phyloP scores from a whole-genome alignment of 495 filamentous ascomycete genomes.

The Penicillium canescens region DNA sequence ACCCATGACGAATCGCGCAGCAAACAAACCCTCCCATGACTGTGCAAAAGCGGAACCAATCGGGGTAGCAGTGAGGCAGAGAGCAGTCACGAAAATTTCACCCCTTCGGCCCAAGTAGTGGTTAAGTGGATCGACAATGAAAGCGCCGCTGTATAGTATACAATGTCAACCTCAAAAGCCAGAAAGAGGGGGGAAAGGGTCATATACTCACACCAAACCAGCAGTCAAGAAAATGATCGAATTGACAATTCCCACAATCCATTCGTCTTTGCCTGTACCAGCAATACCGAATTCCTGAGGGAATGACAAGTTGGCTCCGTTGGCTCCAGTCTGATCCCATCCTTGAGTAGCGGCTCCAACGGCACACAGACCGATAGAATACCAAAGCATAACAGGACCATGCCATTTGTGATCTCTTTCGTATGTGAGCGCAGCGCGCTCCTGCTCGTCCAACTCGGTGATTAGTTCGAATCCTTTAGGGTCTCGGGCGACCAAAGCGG shows the following conservation, averaged over 20 bases:
- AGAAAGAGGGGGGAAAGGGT: not conserved
- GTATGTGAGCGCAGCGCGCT: constrained; percentile 23
- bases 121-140: constrained; percentile 55
- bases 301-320: constrained; percentile 65
- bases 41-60: constrained; percentile 53
- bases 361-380: constrained; percentile 33
- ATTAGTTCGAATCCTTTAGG: constrained; percentile 16
- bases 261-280: constrained; percentile 42
- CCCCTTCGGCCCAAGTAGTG: constrained; percentile 55
- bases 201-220: constrained; percentile 38
- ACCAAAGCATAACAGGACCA: constrained; percentile 34
- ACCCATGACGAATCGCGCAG: constrained; percentile 56
- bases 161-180: constrained; percentile 12
- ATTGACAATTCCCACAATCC: constrained; percentile 63
- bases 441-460: constrained; percentile 21
- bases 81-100: constrained; percentile 56
- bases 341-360: constrained; percentile 43
- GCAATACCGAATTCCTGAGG: constrained; percentile 53
- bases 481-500: constrained; percentile 37
- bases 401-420: constrained; percentile 39
- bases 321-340: constrained; percentile 70
- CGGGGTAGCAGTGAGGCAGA: constrained; percentile 48
- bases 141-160: constrained; percentile 46
- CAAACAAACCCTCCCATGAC: constrained; percentile 56
- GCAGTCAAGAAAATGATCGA: constrained; percentile 37